Percentiles rank a stretch among this genome's conserved stretches.
Evolutionary conservation across 192 early-diverging fungal species (phyloP).

Genomic region (Coemansia sp.): DNA sequence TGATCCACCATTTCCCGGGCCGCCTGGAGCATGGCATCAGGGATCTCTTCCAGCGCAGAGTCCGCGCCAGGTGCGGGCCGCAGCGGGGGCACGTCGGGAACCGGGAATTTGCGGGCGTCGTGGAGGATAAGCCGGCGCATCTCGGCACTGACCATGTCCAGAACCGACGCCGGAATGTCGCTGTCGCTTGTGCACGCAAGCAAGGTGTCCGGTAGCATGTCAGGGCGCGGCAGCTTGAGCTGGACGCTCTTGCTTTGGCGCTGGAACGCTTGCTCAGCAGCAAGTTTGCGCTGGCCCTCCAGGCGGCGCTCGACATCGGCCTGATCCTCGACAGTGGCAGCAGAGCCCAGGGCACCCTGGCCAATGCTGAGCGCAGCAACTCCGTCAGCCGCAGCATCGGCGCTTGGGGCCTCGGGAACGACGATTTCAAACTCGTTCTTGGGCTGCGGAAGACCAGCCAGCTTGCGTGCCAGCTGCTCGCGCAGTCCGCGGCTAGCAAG

Average conservation of each 20-base stretch:
- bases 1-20: conserved; percentile 54
- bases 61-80: conserved; percentile 15
- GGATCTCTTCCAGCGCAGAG: conserved; percentile 39
- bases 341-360: neutral
- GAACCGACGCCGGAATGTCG: conserved; percentile 32
- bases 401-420: conserved; percentile 56
- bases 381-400: neutral
- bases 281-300: conserved; percentile 47
- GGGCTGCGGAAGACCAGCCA: conserved; percentile 73
- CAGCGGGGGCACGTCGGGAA: conserved; percentile 54
- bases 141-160: conserved; percentile 63
- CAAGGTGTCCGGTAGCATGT: conserved; percentile 6
- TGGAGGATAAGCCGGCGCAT: conserved; percentile 61
- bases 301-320: conserved; percentile 62
- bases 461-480: conserved; percentile 64
- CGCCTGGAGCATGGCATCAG: conserved; percentile 54
- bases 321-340: conserved; percentile 57
- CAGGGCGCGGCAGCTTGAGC: conserved; percentile 69
- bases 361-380: conserved; percentile 12
- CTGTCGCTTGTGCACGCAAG: conserved; percentile 11
- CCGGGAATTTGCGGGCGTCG: conserved; percentile 69
- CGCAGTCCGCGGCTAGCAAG: conserved; percentile 47
- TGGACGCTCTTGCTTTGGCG: conserved; percentile 74
- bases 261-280: conserved; percentile 47
- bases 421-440: conserved; percentile 92